These are phyloP conservation scores for Chalaropsis thielavioides DNA, from an alignment of 2,329 filamentous ascomycete species.

Conservation along the genomic window DNA sequence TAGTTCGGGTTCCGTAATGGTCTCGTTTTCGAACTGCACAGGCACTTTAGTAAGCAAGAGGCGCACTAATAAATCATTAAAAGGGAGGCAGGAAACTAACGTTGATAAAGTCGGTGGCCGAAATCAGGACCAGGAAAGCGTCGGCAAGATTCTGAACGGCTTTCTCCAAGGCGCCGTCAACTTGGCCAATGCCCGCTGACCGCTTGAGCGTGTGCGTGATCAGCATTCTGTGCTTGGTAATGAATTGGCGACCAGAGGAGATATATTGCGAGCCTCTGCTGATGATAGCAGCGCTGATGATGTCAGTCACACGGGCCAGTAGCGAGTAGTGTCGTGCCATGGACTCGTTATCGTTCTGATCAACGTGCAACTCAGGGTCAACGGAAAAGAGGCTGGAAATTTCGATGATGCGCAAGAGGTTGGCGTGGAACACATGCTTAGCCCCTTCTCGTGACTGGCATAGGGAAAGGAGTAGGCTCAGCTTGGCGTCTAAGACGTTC, in stretches of 20 bases:
- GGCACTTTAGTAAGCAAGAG: neutral
- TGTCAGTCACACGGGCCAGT: constrained; percentile 62
- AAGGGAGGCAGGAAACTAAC: constrained; percentile 35
- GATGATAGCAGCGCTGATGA: constrained; percentile 70
- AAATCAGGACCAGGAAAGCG: constrained; percentile 69
- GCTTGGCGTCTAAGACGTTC: constrained; percentile 51
- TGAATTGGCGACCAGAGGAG: constrained; percentile 62
- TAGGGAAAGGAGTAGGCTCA: constrained; percentile 70
- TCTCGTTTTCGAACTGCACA: constrained; percentile 30
- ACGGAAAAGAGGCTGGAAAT: constrained; percentile 74
- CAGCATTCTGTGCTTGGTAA: constrained; percentile 67
- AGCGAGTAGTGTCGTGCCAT: constrained; percentile 73
- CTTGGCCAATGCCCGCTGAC: constrained; percentile 57
- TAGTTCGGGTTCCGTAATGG: constrained; percentile 24
- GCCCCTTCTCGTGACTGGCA: constrained; percentile 76
- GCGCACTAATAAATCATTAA: neutral
- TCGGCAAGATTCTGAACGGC: constrained; percentile 67
- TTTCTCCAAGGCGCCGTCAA: constrained; percentile 35
- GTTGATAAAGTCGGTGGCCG: constrained; percentile 72
- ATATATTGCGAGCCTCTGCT: constrained; percentile 72
- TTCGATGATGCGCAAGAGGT: constrained; percentile 68
- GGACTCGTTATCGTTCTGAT: constrained; percentile 53
- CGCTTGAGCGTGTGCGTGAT: constrained; percentile 85
- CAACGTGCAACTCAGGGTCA: constrained; percentile 76
- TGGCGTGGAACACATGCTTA: constrained; percentile 72